phyloP scores from a whole-genome alignment of 257 asterid genomes.

The Lycium barbarum region DNA sequence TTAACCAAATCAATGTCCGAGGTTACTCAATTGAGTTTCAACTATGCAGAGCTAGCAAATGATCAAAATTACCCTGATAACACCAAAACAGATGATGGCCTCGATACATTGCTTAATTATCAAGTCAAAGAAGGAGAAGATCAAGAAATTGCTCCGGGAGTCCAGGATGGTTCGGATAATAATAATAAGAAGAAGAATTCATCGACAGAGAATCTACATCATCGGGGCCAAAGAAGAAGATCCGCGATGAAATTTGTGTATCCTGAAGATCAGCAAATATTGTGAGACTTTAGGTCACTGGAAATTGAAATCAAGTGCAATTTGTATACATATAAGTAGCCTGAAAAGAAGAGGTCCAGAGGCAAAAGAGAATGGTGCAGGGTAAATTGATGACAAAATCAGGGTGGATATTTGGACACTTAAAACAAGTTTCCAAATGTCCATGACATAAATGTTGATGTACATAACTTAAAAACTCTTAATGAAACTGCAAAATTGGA shows the following conservation, averaged over 20 bases:
- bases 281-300: neutral
- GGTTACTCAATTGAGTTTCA: slow-evolving; percentile 49
- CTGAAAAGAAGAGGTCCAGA: neutral
- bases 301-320: neutral
- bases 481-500: neutral
- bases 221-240: slow-evolving; percentile 16
- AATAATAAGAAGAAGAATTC: neutral
- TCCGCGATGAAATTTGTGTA: slow-evolving; percentile 5
- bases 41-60: slow-evolving; percentile 45
- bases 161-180: slow-evolving; percentile 13
- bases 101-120: slow-evolving; percentile 72
- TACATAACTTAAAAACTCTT: neutral
- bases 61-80: slow-evolving; percentile 39
- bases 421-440: neutral
- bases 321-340: neutral
- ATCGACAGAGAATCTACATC: slow-evolving; percentile 30
- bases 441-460: neutral
- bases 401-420: neutral
- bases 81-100: slow-evolving; percentile 62
- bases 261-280: slow-evolving; percentile 14
- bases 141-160: slow-evolving; percentile 27
- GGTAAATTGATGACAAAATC: slow-evolving; percentile 6
- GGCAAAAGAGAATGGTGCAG: neutral
- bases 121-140: slow-evolving; percentile 36
- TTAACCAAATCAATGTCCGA: slow-evolving; percentile 60